Base-by-base conservation (phyloP, 495 filamentous ascomycete genomes). In the Hypoxylon fragiforme region DNA sequence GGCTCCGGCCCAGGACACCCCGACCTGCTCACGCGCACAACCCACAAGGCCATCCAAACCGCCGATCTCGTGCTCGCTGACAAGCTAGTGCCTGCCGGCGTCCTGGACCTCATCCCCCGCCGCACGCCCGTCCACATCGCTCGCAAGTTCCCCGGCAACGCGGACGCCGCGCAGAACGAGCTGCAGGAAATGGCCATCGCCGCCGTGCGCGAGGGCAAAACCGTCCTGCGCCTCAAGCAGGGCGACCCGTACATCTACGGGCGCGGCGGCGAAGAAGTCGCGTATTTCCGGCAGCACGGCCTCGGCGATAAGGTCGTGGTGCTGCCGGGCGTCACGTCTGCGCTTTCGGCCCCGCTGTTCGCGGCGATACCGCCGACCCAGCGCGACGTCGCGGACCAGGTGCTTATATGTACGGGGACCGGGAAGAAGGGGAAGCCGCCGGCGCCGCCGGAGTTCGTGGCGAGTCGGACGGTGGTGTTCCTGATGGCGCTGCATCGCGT, bases 201-300 rank as follows among this genome's bases (percentile, higher is more conserved):
- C 11, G 88, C 84, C 8, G 73, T 92, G 15, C 74, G 80, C 28
- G 78, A 78, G 3, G 95, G 95, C 11, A 77, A 86, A 57, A 87
- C 82, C 1, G 94, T 97, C 0, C 77, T 98, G 16, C 80, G 94
- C 4, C 75, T 98, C 18, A 98, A 98, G 72, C 94, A 98, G 65
- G 94, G 94, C 14, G 94, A 98, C 64, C 94, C 94, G 0, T 98
- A 95, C 69, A 81, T 98, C 18, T 98, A 96, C 70, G 94, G 94
- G 16, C 83, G 94, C 34, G 94, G 94, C 52, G 94, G 86, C 11
- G 94, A 98, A 65, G 94, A 98, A 66, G 88, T 86, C 30, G 83
- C 82, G n/a, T 96, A 89, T 66, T 97, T 98, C 77, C 73, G 81
- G 1, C 70, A 69, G 5, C 75, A 88, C 39, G 94, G 91, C 7